Evolutionary conservation across 148 eudicot genomes (phyloP).

Genomic region (Camellia granthamiana): DNA sequence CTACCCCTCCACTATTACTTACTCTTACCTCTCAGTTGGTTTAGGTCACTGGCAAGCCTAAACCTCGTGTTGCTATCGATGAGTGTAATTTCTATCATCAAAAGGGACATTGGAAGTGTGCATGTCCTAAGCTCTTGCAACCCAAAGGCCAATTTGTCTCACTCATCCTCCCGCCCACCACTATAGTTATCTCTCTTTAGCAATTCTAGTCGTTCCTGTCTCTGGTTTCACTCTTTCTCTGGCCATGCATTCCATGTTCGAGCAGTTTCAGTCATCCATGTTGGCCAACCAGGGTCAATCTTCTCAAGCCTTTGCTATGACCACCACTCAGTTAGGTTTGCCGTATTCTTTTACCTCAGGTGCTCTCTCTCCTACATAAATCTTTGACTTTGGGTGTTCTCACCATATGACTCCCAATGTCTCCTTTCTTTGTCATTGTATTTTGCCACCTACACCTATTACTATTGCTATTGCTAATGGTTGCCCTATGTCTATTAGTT

Average conservation of each 20-base stretch:
- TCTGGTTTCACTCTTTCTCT: not conserved
- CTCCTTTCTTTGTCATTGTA: not conserved
- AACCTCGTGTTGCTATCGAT: not conserved
- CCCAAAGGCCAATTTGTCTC: not conserved
- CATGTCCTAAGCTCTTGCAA: not conserved
- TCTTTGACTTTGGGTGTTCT: not conserved
- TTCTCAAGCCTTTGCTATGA: not conserved
- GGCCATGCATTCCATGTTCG: not conserved
- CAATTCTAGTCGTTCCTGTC: not conserved
- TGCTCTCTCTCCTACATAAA: not conserved
- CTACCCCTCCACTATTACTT: not conserved
- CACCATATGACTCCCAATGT: not conserved
- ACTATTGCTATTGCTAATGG: not conserved
- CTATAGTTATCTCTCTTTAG: not conserved
- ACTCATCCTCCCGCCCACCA: not conserved
- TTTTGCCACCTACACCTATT: not conserved
- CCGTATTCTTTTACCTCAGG: not conserved
- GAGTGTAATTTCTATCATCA: not conserved
- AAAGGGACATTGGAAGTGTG: not conserved
- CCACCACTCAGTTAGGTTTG: not conserved
- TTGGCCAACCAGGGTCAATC: not conserved
- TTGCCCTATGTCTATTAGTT: not conserved
- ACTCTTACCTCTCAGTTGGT: not conserved
- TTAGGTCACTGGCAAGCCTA: not conserved
- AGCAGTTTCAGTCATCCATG: not conserved